Base-by-base conservation (phyloP, 2,329 filamentous ascomycete genomes). In the Trichoderma koningii region DNA sequence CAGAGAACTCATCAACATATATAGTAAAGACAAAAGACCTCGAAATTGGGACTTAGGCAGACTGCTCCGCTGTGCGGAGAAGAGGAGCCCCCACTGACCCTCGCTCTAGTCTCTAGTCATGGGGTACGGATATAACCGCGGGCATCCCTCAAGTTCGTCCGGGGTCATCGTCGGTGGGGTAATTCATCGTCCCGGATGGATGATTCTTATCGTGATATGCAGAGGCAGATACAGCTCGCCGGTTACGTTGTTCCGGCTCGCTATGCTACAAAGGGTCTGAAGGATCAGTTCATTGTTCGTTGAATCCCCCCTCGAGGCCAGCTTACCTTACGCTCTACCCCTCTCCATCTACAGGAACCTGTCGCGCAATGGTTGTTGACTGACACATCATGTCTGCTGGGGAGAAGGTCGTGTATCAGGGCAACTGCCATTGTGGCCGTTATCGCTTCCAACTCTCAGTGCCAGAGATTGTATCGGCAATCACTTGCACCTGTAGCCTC, bases 381-480 rank as follows among this genome's bases (percentile, higher is more conserved):
- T 28, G 9, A 34, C 9, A 17, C 6, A 42, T 7, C 7, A 47
- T 61, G 50, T 38, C 42, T 10, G 34, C 34, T 3, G 23, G 10
- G 28, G 3, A 48, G 5, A 17, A 19, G 17, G 15, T 56, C 14
- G 21, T 63, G 1, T 66, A 69, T 42, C 26, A 56, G 28, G 73
- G 72, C 17, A 74, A 75, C 62, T 75, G 74, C 62, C 72, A 75
- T 64, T 75, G 74, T 64, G 74, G 73, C 4, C 52, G 56, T 3
- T 73, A 71, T 47, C 72, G 73, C 34, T 75, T 70, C 30, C 67
- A 71, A 28, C 7, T 75, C 3, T 17, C 56, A 3, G 7, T 67
- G 2, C 57, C 68, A 0, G 52, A 66, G 3, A 66, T 66, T 23
- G 61, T 42, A 3, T 41, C 57, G 0, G 67, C 68, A 0, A 63